Conservation (phyloP, 1,139 yeast species). For the Saccharomyces hybrid region DNA sequence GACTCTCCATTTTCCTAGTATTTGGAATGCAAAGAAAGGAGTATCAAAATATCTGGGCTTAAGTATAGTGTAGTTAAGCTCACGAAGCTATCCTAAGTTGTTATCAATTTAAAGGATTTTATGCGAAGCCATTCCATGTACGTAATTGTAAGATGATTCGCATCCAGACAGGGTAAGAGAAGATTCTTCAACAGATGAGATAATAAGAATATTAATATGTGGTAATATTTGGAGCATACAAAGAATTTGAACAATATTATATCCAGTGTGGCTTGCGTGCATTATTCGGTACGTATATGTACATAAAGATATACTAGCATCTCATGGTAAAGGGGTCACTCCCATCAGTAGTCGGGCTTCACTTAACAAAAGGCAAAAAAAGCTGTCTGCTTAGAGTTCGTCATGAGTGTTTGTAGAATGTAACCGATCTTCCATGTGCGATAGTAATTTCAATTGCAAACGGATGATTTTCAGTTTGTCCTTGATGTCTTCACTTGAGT, state of each 20-base stretch:
- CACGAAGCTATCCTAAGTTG: not conserved
- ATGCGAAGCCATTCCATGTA: not conserved
- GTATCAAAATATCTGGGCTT: no score
- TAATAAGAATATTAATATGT: not conserved
- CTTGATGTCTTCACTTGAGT: not conserved
- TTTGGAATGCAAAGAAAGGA: no score
- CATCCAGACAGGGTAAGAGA: not conserved
- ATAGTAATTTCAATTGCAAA: slow-evolving; percentile 8
- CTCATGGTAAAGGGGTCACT: not conserved
- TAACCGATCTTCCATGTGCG: slow-evolving; percentile 4
- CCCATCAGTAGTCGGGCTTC: not conserved
- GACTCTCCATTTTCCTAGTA: not conserved
- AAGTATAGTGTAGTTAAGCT: no score
- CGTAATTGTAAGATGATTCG: not conserved
- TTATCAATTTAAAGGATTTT: not conserved
- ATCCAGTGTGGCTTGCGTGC: not conserved
- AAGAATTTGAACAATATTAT: no score
- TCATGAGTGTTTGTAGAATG: not conserved
- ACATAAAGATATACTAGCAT: not conserved
- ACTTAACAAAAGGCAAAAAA: not conserved
- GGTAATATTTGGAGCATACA: not conserved
- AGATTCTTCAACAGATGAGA: not conserved
- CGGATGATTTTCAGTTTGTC: slow-evolving; percentile 3
- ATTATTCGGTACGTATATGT: not conserved
- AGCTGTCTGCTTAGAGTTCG: slow-evolving; percentile 2